Percentiles rank a stretch among this genome's conserved stretches.
phyloP scores from a whole-genome alignment of 345 rosid species.

The Abelmoschus esculentus region DNA sequence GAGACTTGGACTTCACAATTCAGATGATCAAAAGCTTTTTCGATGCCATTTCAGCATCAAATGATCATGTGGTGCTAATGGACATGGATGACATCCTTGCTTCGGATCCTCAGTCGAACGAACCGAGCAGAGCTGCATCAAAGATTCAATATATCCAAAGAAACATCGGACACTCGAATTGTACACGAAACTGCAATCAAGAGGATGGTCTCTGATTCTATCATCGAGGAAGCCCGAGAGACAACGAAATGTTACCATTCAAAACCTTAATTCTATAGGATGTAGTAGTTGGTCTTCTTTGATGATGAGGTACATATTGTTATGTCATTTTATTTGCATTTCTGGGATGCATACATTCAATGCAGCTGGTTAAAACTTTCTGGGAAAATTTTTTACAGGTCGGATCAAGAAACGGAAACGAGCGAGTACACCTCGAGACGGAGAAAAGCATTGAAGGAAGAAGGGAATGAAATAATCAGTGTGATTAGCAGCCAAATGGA shows the following conservation, averaged over 20 bases:
- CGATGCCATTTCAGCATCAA: conserved; percentile 25
- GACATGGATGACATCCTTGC: conserved; percentile 52
- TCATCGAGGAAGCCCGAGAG: conserved; percentile 42
- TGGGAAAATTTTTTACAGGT: conserved; percentile 28
- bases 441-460: conserved; percentile 24
- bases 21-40: conserved; percentile 41
- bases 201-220: conserved; percentile 55
- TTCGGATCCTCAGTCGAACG: conserved; percentile 5
- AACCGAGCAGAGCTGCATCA: conserved; percentile 21
- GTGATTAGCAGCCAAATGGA: conserved; percentile 64
- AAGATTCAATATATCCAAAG: conserved; percentile 35
- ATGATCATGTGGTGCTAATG: conserved; percentile 38
- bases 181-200: conserved; percentile 43
- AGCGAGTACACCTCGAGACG: conserved; percentile 29
- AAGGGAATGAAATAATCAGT: conserved; percentile 35
- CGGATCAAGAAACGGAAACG: conserved; percentile 31
- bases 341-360: neutral
- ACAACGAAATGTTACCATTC: conserved; percentile 26
- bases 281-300: conserved; percentile 48
- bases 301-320: conserved; percentile 59
- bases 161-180: conserved; percentile 25
- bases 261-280: conserved; percentile 47
- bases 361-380: neutral
- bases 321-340: neutral
- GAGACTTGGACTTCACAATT: conserved; percentile 46